These are phyloP conservation scores for Saccharomyces hybrid DNA, from an alignment of 1,139 yeast species.

Conservation along the genomic window DNA sequence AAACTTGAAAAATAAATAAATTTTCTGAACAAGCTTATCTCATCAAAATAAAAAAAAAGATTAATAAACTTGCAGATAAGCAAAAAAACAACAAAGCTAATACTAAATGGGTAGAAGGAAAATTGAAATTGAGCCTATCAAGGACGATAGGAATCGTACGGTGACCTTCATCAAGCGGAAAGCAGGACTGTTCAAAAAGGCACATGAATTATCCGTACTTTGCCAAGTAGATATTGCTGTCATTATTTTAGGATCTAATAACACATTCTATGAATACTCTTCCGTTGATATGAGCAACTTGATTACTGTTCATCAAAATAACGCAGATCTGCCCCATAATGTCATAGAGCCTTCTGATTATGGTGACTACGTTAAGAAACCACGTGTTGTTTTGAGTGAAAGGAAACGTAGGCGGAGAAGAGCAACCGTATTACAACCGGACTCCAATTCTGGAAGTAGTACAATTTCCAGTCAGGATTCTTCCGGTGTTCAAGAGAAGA, in stretches of 20 bases:
- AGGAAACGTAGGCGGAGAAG: slow-evolving; percentile 20
- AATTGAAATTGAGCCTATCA: slow-evolving; percentile 84
- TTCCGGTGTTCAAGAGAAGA: background rate
- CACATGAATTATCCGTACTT: slow-evolving; percentile 85
- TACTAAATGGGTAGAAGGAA: slow-evolving; percentile 86
- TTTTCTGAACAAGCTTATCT: background rate
- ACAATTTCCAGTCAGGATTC: background rate
- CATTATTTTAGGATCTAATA: slow-evolving; percentile 78
- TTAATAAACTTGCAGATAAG: background rate
- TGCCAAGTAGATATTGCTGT: slow-evolving; percentile 94
- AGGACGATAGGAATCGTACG: slow-evolving; percentile 81
- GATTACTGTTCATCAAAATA: slow-evolving; percentile 44
- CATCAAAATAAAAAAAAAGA: background rate
- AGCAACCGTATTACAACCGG: background rate
- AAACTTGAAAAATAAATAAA: background rate
- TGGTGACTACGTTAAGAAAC: slow-evolving; percentile 34
- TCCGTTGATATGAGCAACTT: slow-evolving; percentile 62
- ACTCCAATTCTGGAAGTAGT: background rate
- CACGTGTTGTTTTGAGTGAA: slow-evolving; percentile 25
- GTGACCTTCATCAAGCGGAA: slow-evolving; percentile 91
- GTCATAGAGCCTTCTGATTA: slow-evolving; percentile 54
- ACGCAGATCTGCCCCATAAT: slow-evolving; percentile 41
- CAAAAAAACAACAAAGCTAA: background rate
- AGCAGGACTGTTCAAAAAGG: slow-evolving; percentile 92
- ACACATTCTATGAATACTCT: slow-evolving; percentile 68